Evolutionary conservation across 768 basidiomycete species (phyloP).

Genomic region (Mycena floridula): DNA sequence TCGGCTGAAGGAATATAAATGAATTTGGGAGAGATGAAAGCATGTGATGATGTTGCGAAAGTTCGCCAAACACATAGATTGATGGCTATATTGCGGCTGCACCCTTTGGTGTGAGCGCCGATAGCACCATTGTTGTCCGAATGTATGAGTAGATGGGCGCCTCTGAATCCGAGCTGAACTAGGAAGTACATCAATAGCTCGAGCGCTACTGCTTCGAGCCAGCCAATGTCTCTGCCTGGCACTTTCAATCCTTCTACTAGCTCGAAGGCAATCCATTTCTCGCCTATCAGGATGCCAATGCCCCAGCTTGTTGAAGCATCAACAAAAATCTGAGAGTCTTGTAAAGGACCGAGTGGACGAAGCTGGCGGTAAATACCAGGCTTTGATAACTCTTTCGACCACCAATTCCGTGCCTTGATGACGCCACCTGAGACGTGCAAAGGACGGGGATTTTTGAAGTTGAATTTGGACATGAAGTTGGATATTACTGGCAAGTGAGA

Average conservation of each 20-base stretch:
- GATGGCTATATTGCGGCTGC: conserved; percentile 2
- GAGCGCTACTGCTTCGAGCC: conserved; percentile 4
- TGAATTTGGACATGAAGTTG: not conserved
- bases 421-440: not conserved
- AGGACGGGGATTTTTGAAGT: not conserved
- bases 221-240: conserved; percentile 5
- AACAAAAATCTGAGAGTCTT: conserved; percentile 8
- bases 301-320: conserved; percentile 5
- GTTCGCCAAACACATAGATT: conserved; percentile 12
- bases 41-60: not conserved
- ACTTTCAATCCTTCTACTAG: conserved; percentile 6
- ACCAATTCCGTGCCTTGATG: not conserved
- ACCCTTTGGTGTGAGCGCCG: conserved; percentile 5
- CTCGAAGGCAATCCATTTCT: conserved; percentile 4
- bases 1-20: conserved; percentile 8
- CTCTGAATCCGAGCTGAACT: not conserved
- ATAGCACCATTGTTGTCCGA: too few species aligned
- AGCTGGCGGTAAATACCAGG: not conserved
- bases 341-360: not conserved
- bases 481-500: not conserved
- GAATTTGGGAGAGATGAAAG: conserved; percentile 5
- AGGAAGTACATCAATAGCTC: conserved; percentile 12
- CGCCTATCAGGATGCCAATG: conserved; percentile 2
- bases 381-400: not conserved
- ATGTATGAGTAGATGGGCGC: conserved; percentile 5